Conservation (phyloP, 164 flowering plant species). For the Euptelea pleiosperma region DNA sequence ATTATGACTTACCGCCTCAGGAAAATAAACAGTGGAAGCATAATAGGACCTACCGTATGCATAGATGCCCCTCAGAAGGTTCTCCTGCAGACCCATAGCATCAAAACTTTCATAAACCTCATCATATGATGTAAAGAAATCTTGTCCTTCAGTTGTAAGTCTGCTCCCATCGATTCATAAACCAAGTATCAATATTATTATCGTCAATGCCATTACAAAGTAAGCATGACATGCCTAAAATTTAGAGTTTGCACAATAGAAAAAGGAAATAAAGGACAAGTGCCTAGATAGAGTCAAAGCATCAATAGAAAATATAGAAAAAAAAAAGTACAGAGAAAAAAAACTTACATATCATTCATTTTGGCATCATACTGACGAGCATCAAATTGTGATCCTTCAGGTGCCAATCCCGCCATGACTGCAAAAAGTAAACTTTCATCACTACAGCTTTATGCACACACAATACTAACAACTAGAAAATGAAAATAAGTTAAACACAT, state of each 20-base stretch:
- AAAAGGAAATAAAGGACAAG: not conserved
- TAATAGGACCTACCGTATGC: slow-evolving; percentile 55
- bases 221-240: not conserved
- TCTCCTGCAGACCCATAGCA: slow-evolving; percentile 60
- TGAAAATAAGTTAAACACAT: no score
- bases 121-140: slow-evolving; percentile 70
- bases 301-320: not conserved
- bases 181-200: not conserved
- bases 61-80: slow-evolving; percentile 80
- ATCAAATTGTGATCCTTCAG: slow-evolving; percentile 28
- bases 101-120: slow-evolving; percentile 74
- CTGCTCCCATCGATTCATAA: slow-evolving; percentile 23
- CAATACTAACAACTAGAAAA: no score
- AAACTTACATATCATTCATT: slow-evolving; percentile 20
- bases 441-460: no score
- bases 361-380: slow-evolving; percentile 25
- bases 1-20: not conserved
- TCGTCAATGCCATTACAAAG: not conserved
- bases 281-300: not conserved
- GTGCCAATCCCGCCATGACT: slow-evolving; percentile 19
- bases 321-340: not conserved
- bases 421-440: slow-evolving; percentile 6
- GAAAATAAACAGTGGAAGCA: not conserved
- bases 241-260: not conserved
- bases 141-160: slow-evolving; percentile 47